Evolutionary conservation across 179 eudicot species (phyloP).

Genomic region (Corrigiola litoralis): DNA sequence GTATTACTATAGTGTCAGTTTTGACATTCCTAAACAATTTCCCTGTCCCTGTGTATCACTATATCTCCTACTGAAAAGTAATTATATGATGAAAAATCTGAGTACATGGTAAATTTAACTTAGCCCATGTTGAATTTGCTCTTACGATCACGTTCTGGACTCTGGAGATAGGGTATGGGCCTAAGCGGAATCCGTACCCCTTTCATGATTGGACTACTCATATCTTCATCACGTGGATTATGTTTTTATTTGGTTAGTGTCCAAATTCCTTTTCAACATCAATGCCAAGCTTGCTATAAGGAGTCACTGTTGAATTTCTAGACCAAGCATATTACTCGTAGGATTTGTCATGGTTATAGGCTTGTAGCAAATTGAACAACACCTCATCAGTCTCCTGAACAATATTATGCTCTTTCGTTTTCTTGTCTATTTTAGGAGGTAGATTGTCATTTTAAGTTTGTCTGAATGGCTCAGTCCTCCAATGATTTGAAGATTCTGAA

Average conservation of each 20-base stretch:
- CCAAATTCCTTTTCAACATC: not conserved
- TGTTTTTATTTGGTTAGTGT: not conserved
- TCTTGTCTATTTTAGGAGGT: conserved; percentile 5
- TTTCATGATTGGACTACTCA: conserved; percentile 15
- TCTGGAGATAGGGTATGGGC: not conserved
- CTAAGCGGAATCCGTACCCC: not conserved
- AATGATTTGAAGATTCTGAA: conserved; percentile 3
- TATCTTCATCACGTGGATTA: not conserved
- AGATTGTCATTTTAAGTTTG: conserved; percentile 8
- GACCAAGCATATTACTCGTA: too few species aligned
- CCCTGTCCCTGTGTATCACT: too few species aligned
- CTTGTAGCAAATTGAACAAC: conserved; percentile 10
- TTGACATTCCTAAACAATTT: too few species aligned
- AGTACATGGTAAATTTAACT: too few species aligned
- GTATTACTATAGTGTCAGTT: too few species aligned
- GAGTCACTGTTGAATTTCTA: not conserved
- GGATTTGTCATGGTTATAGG: too few species aligned
- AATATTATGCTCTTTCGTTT: not conserved
- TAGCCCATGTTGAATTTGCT: too few species aligned
- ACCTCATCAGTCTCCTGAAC: conserved; percentile 5
- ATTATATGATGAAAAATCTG: too few species aligned
- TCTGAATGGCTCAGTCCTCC: conserved; percentile 1
- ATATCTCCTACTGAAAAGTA: too few species aligned
- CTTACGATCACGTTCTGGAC: too few species aligned
- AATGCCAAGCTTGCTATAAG: not conserved